Evolutionary conservation across 805 yeast genomes (phyloP), one percentile per base, ranked within the genome.

Genomic region (Candida ponderosae): DNA sequence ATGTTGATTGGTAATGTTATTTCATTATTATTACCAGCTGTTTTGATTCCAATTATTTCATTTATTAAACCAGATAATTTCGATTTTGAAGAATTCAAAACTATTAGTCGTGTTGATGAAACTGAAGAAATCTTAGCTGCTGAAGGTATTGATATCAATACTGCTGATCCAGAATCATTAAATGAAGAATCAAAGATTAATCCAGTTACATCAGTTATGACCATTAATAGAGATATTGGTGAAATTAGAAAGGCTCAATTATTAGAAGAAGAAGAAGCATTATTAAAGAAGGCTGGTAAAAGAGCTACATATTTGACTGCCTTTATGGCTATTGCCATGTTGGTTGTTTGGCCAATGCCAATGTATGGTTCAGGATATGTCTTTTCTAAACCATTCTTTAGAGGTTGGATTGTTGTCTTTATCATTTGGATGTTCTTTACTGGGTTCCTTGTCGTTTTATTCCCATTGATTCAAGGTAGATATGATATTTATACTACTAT

Each of bases 281-380:
- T 65, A 9, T 68, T 87, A 44, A 58, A 60, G 35, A 71, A 62
- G 48, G 78, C 85, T 7, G 71, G 84, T 34, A 79, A 72, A 47
- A 61, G 63, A 30, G 93, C 89, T 1, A 72, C 74, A 28, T 62
- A 62, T 37, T 62, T 83, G 30, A 81, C 89, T 54, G 57, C 74
- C 3, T 61, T 72, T 31, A 67, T 85, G 46, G 76, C 86, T 6
- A 47, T 85, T 8, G 67, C 80, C 33, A 62, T 87, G 35, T 61
- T 87, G 26, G 70, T 88, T 19, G 53, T 87, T 23, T 86, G 94
- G 93, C 96, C 96, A 51, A 84, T 88, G 88, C 96, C 96, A 46
- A 81, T 88, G 94, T 87, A 81, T 57, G 96, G 95, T 26, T 53
- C 81, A 21, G 6, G 27, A 13, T 37, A 37, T 13, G 29, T 24